Evolutionary conservation across 1,284 basidiomycete species (phyloP).

Genomic region (Cryptococcus sp.): DNA sequence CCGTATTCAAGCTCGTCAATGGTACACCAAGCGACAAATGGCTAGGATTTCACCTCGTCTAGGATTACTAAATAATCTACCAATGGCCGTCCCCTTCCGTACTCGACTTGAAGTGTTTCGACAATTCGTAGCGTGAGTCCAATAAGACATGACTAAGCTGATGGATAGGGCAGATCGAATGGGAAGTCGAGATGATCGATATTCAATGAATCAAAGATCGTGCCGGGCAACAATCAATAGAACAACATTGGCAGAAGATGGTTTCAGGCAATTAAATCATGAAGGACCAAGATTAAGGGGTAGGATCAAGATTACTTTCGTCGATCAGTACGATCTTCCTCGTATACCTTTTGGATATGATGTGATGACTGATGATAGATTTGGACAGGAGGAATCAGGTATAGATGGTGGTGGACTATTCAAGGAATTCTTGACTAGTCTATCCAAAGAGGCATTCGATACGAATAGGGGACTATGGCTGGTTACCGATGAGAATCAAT

Average conservation of each 20-base stretch:
- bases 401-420: constrained; percentile 91
- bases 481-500: constrained; percentile 79
- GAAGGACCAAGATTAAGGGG: constrained; percentile 71
- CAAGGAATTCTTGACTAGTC: constrained; percentile 90
- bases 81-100: constrained; percentile 92
- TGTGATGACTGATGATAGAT: constrained; percentile 11
- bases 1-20: constrained; percentile 41
- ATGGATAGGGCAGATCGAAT: constrained; percentile 32
- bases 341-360: constrained; percentile 9
- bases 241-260: constrained; percentile 76
- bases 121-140: constrained; percentile 59
- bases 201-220: constrained; percentile 7
- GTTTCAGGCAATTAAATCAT: constrained; percentile 63
- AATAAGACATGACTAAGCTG: background rate
- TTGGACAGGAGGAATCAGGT: constrained; percentile 37
- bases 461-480: constrained; percentile 92
- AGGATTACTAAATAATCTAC: constrained; percentile 90
- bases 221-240: constrained; percentile 63
- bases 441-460: constrained; percentile 91
- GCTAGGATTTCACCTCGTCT: constrained; percentile 76
- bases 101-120: constrained; percentile 85
- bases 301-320: constrained; percentile 78
- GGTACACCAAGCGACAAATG: constrained; percentile 64
- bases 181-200: constrained; percentile 33
- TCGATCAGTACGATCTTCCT: constrained; percentile 70